These are phyloP conservation scores for Castanea sativa DNA, from an alignment of 306 rosid species.

Conservation along the genomic window DNA sequence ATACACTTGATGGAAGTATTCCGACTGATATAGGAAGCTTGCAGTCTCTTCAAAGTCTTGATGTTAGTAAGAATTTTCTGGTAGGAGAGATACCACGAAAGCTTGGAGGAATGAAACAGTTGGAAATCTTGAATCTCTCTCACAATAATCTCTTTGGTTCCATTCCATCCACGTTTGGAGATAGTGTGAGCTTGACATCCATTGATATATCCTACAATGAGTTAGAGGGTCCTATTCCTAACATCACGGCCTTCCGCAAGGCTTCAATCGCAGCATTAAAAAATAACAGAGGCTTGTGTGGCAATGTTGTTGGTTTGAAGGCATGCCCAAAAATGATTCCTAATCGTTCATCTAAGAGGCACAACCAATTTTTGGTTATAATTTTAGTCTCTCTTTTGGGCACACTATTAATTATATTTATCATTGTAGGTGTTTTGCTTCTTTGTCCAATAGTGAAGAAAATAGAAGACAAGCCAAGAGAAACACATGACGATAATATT, in stretches of 20 bases:
- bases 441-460: background rate
- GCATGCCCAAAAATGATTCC: background rate
- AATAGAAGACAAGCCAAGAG: background rate
- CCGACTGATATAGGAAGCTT: conserved; percentile 1
- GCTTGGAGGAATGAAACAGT: conserved; percentile 25
- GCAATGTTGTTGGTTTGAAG: background rate
- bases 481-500: background rate
- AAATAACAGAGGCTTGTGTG: background rate
- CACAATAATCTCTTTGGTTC: conserved; percentile 23
- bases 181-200: background rate
- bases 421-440: background rate
- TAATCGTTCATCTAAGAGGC: background rate
- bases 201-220: conserved; percentile 19
- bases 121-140: conserved; percentile 43
- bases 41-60: conserved; percentile 28
- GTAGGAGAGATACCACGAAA: conserved; percentile 24
- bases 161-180: conserved; percentile 3
- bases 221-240: background rate
- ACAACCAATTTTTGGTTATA: background rate
- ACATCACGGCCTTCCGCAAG: background rate
- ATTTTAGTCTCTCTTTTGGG: background rate
- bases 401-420: background rate
- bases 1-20: background rate
- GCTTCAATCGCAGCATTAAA: background rate
- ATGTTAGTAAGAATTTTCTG: conserved; percentile 39